Evolutionary conservation across 495 filamentous ascomycete species (phyloP), one percentile per base, ranked within the genome.

Genomic region (Pyronema omphalodes): DNA sequence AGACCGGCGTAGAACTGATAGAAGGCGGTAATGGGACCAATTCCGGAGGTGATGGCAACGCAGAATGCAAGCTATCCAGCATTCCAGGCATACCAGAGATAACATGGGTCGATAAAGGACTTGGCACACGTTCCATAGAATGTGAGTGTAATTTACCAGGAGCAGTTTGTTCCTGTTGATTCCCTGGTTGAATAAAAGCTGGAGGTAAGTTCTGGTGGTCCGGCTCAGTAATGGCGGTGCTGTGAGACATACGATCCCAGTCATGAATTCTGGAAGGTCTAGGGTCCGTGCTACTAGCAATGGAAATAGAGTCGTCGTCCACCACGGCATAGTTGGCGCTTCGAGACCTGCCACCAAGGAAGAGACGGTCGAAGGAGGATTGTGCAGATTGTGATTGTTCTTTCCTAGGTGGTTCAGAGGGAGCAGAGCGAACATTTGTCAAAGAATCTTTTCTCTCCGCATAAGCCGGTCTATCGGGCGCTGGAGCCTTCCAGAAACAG

Each of bases 401-500:
- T 62, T 18, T 49, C 40, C 43, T 61, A 50, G 18, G 23, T 29
- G 23, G 23, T 29, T 61, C 58, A 19, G 52, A 45, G 29, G 51
- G 44, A n/a, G 44, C 37, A 4, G 29, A 29, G 47, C 29, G 11
- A 5, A 11, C 50, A 51, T 29, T 56, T 54, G 29, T 40, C 62
- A 23, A 52, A 45, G 63, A 54, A 12, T 59, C 50, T 33, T 61
- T 61, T 29, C 63, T 52, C 29, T 66, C 63, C 18, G 56, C 46
- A 23, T 52, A 11, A 17, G 33, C 41, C 15, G 54, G 48, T 53
- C 52, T 71, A 15, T 70, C 69, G 0, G 74, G 67, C 7, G 74
- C 70, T 14, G 86, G 79, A 12, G 88, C 77, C 61, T 91, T 96
- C 91, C 91, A 98, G 62, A 88, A 79, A 64, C 91, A 98, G 50